Base-by-base conservation (phyloP, 2,329 filamentous ascomycete species). In the Exophiala oligosperma region DNA sequence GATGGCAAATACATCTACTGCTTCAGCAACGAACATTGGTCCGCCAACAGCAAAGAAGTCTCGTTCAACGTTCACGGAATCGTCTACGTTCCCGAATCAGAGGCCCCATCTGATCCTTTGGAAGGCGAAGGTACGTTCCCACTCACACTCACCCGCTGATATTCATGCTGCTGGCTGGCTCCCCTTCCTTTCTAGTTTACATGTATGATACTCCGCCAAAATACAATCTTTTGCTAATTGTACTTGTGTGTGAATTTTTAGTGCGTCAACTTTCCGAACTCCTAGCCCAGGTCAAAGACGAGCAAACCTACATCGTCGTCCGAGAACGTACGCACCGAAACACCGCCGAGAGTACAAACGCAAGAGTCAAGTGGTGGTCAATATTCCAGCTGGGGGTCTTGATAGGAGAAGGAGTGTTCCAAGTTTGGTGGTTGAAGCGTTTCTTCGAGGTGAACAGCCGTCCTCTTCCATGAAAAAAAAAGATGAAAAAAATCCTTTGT, bases 21-120 rank as follows among this genome's bases (percentile, higher is more conserved):
- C 85, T 99, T 99, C 80, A 95, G 94, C 77, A 99, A 99, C 78
- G 93, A 97, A 81, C 89, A 94, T 75, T 99, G 93, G 92, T 90
- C 91, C 59, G 92, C 92, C 59, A 91, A 91, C 75, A 95, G 86
- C 73, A 99, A 99, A 79, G 94, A 99, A 76, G 93, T 99, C 54
- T 96, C 91, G 56, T 99, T 99, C 85, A 99, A 99, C 75, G 94
- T 99, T 52, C 94, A 99, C 77, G 94, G 94, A 68, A 91, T 99
- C 66, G 93, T 99, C 72, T 99, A 97, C 77, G 92, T 99, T 52
- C 89, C 90, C 56, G 94, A 97, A 76, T 81, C 84, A 60, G 93
- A 97, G 69, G 83, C 88, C 60, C 85, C 90, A 28, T 84, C 89
- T 68, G 93, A 97, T 71, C 94, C 94, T 21, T 81, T 99, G 66